Percentiles rank a stretch among this genome's conserved stretches.
Conservation (phyloP, 2,329 filamentous ascomycete species). For the Chaetomium strumarium region DNA sequence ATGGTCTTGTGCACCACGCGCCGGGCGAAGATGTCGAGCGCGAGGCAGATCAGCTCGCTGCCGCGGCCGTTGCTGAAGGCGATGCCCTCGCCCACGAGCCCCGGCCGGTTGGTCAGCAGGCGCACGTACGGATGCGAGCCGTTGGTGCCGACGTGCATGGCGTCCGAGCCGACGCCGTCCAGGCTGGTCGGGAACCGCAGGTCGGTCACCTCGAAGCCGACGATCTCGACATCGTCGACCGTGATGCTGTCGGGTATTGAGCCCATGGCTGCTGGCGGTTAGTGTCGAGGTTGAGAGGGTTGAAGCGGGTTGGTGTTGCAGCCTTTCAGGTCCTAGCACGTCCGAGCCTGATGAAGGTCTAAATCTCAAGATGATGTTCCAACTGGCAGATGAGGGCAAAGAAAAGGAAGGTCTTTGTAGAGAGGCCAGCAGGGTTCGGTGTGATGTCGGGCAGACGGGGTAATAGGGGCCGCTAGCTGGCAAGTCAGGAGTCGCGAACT, state of each 20-base stretch:
- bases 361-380: too few species aligned
- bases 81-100: slow-evolving; percentile 71
- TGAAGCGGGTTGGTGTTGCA: too few species aligned
- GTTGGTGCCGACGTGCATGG: slow-evolving; percentile 91
- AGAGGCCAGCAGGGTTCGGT: too few species aligned
- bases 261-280: slow-evolving; percentile 2
- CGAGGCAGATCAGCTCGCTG: slow-evolving; percentile 86
- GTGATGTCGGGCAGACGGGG: too few species aligned
- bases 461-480: too few species aligned
- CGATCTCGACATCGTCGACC: slow-evolving; percentile 6
- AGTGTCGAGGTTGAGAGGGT: not conserved
- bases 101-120: slow-evolving; percentile 74
- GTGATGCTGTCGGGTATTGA: not conserved
- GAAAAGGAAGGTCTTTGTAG: too few species aligned
- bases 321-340: too few species aligned
- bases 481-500: too few species aligned
- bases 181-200: slow-evolving; percentile 85
- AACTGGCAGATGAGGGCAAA: too few species aligned
- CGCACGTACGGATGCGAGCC: slow-evolving; percentile 84
- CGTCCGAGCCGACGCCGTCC: slow-evolving; percentile 93
- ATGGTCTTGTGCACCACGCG: slow-evolving; percentile 71
- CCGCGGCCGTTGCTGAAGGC: slow-evolving; percentile 83
- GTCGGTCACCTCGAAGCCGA: slow-evolving; percentile 36
- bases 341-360: too few species aligned
- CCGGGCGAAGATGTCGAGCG: slow-evolving; percentile 71